These are phyloP conservation scores for Fagopyrum esculentum DNA, from an alignment of 148 eudicot genomes.

Conservation along the genomic window DNA sequence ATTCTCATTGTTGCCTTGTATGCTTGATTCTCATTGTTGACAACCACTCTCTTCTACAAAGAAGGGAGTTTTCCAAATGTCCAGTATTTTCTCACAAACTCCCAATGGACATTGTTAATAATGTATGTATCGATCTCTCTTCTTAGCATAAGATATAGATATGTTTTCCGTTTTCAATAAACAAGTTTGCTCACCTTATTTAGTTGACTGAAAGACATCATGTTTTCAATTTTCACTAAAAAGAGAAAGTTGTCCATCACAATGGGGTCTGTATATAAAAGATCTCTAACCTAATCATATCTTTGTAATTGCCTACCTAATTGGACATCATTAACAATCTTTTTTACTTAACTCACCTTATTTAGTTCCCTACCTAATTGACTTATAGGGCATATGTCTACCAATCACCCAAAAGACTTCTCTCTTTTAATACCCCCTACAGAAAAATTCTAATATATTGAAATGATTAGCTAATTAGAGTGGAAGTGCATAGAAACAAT, in stretches of 20 bases:
- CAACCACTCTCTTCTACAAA: neutral
- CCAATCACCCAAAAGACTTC: conserved; percentile 13
- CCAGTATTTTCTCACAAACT: neutral
- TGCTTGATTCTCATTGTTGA: neutral
- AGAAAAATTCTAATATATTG: neutral
- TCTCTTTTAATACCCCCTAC: conserved; percentile 16
- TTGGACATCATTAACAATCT: neutral
- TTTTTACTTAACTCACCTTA: neutral
- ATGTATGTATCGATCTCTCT: too few relatives aligned
- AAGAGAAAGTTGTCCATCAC: conserved; percentile 50
- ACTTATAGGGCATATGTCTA: neutral
- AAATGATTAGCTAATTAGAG: too few relatives aligned
- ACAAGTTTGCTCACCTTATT: neutral
- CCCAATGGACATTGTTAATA: too few relatives aligned
- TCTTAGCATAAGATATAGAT: too few relatives aligned
- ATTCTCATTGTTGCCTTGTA: neutral
- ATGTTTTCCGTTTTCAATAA: too few relatives aligned
- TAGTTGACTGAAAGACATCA: neutral
- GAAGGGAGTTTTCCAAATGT: neutral
- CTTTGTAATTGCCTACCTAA: conserved; percentile 10
- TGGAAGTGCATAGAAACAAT: neutral
- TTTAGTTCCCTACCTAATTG: conserved; percentile 9
- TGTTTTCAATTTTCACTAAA: neutral
- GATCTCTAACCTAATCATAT: conserved; percentile 39
- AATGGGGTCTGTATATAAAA: conserved; percentile 44